Conservation (phyloP, 345 rosid species). For the Erysimum cheiranthoides region DNA sequence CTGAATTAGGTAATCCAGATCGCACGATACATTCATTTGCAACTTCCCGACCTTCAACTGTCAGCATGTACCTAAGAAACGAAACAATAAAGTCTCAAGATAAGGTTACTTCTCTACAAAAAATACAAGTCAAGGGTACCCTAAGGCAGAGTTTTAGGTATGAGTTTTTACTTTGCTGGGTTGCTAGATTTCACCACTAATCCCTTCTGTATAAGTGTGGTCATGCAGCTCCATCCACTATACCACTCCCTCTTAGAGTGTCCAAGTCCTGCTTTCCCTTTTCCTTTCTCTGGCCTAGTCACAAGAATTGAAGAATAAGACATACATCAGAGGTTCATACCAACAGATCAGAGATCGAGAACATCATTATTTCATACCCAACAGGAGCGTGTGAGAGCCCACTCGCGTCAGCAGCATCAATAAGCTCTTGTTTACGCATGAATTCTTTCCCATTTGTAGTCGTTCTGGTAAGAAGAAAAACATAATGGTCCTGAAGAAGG, state of each 20-base stretch:
- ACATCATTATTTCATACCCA: slow-evolving; percentile 53
- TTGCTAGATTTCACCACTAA: slow-evolving; percentile 87
- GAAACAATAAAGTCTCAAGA: slow-evolving; percentile 1
- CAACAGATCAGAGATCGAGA: slow-evolving; percentile 2
- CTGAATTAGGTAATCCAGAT: slow-evolving; percentile 66
- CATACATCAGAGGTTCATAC: background rate
- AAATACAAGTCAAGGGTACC: slow-evolving; percentile 16
- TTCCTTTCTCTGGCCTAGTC: slow-evolving; percentile 86
- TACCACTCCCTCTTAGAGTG: slow-evolving; percentile 86
- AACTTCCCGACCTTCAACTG: slow-evolving; percentile 74
- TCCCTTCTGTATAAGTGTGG: slow-evolving; percentile 77
- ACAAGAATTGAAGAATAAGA: slow-evolving; percentile 30
- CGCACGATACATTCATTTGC: slow-evolving; percentile 73
- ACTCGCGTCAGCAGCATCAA: slow-evolving; percentile 94
- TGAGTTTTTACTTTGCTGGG: slow-evolving; percentile 79
- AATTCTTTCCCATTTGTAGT: slow-evolving; percentile 68
- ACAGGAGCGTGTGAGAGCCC: slow-evolving; percentile 86
- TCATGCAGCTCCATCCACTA: slow-evolving; percentile 96
- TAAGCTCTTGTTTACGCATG: slow-evolving; percentile 85
- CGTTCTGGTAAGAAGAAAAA: slow-evolving; percentile 51
- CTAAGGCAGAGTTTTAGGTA: background rate
- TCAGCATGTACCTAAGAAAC: slow-evolving; percentile 76
- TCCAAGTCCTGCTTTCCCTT: slow-evolving; percentile 73
- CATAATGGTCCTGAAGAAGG: slow-evolving; percentile 27
- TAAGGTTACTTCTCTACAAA: slow-evolving; percentile 24